phyloP scores from a whole-genome alignment of 352 stramenopile genomes.

The Phytopythium mirpurense region DNA sequence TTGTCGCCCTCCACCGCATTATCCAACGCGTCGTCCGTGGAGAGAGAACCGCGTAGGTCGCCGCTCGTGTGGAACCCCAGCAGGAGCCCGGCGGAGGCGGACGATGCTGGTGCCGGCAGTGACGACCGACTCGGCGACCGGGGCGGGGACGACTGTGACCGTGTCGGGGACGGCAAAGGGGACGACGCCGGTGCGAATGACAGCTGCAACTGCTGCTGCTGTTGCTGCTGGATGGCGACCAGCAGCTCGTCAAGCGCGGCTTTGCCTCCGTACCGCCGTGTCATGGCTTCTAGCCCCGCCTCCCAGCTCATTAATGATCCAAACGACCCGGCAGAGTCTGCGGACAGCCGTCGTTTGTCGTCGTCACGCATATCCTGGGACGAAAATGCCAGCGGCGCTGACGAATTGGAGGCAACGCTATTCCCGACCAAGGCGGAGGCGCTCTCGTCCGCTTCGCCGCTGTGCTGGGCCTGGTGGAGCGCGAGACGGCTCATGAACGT shows the following conservation, averaged over 20 bases:
- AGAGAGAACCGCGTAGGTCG: background rate
- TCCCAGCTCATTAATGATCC: conserved; percentile 21
- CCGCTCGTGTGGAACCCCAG: background rate
- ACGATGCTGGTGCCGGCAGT: background rate
- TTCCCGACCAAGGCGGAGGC: background rate
- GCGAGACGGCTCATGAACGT: conserved; percentile 62
- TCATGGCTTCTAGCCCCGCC: conserved; percentile 50
- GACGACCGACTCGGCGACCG: background rate
- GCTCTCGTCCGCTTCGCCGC: background rate
- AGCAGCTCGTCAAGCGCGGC: conserved; percentile 13
- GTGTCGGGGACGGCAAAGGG: background rate
- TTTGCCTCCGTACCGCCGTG: conserved; percentile 39
- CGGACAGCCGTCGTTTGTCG: background rate
- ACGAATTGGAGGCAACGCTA: background rate
- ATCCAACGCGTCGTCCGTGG: background rate
- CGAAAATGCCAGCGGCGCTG: conserved; percentile 29
- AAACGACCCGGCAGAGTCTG: background rate
- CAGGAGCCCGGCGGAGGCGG: background rate
- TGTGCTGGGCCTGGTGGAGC: conserved; percentile 20
- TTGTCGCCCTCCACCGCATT: background rate
- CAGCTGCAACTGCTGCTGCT: conserved; percentile 2
- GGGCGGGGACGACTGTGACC: background rate
- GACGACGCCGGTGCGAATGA: conserved; percentile 6
- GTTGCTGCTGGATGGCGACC: conserved; percentile 1
- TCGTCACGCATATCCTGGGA: conserved; percentile 41